Evolutionary conservation across 495 filamentous ascomycete genomes (phyloP), one percentile per base, ranked within the genome.

Genomic region (Amorphotheca resinae): DNA sequence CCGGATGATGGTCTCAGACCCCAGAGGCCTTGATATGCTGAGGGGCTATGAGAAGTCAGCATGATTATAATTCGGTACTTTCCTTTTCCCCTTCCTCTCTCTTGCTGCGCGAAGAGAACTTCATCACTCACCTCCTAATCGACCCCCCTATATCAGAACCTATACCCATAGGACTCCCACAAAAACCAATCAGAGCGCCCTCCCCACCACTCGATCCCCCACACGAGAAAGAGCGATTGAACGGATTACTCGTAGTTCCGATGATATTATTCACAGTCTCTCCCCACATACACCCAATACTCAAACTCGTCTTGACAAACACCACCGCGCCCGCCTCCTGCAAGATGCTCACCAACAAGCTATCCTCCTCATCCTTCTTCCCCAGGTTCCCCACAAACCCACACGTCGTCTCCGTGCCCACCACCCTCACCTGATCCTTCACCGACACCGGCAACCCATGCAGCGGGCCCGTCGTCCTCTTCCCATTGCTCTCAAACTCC

Each of bases 141-240:
- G 69, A 76, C 9, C 82, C 82, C 0, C 79, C 82, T 36, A 86
- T 79, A 58, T 86, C 80, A 14, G 79, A 82, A 0, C 71, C 70
- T 0, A 76, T 37, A 4, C 63, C 62, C 15, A 63, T 36, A 0
- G 50, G 32, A 33, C 57, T 59, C 7, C 66, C 67, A n/a, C 55
- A 44, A 7, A 70, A 41, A 0, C 54, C 62, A 12, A 60, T 34
- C 1, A 73, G 48, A 5, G 69, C 71, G 14, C 64, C 71, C 49
- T 77, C 74, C 22, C 73, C 72, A 0, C 74, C 74, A 4, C 67
- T 70, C 28, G 64, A 71, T 3, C 77, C 79, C 1, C 79, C 78
- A 21, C 72, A 68, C 37, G 78, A 70, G 0, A 77, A 64, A 7
- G 52, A 45, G 20, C 48, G 67, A 49, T 80, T 79, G 23, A 62